Evolutionary conservation across 129 eudicot species (phyloP).

Genomic region (Flaveria sonorensis): DNA sequence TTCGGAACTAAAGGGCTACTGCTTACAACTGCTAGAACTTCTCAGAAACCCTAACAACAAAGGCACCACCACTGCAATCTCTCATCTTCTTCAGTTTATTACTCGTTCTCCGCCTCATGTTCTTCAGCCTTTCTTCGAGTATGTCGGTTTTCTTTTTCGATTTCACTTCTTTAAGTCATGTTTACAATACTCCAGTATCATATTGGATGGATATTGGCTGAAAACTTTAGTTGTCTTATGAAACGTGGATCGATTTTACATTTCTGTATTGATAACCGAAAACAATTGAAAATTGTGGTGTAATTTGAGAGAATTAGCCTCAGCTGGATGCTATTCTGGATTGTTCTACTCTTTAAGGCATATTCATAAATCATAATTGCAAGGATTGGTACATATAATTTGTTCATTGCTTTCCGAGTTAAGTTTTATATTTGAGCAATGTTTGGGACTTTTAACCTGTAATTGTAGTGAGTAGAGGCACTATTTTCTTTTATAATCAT

Average conservation of each 20-base stretch:
- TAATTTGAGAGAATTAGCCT: slow-evolving; percentile 15
- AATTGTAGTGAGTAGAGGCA: background rate
- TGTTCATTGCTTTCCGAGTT: background rate
- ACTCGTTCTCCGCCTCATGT: slow-evolving; percentile 42
- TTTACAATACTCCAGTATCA: background rate
- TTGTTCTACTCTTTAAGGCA: background rate
- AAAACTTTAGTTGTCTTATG: background rate
- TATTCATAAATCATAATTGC: slow-evolving; percentile 7
- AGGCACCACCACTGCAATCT: slow-evolving; percentile 20
- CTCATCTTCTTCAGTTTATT: slow-evolving; percentile 49
- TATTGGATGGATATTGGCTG: background rate
- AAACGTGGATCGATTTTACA: background rate
- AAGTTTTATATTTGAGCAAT: background rate
- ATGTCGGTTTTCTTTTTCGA: slow-evolving; percentile 16
- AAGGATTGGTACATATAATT: background rate
- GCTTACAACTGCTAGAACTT: slow-evolving; percentile 54
- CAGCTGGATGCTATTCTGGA: background rate
- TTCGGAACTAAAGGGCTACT: slow-evolving; percentile 52
- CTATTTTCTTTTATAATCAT: slow-evolving; percentile 4
- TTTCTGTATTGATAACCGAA: background rate
- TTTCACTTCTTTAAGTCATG: background rate
- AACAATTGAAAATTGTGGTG: background rate
- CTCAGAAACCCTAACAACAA: slow-evolving; percentile 58
- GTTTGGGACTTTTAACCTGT: background rate
- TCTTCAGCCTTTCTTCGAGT: slow-evolving; percentile 83